These are phyloP conservation scores for Saraca asoca DNA, from an alignment of 331 rosid genomes.

Conservation along the genomic window DNA sequence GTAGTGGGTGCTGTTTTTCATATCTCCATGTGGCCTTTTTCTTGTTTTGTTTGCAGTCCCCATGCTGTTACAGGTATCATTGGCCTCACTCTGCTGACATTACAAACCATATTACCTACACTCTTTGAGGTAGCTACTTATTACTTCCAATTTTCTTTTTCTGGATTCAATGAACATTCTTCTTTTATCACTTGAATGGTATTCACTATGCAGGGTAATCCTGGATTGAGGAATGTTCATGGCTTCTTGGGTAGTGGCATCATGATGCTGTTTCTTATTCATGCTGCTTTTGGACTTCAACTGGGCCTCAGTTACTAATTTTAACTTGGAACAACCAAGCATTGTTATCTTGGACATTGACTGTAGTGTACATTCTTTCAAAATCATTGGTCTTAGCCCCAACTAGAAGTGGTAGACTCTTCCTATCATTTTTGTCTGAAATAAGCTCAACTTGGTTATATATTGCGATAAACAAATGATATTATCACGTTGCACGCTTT, in stretches of 20 bases:
- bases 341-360: constrained; percentile 4
- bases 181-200: constrained; percentile 21
- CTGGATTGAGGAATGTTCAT: constrained; percentile 74
- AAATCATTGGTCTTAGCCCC: no score
- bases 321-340: not conserved
- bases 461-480: not conserved
- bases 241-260: constrained; percentile 91
- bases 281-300: constrained; percentile 88
- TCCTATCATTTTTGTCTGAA: no score
- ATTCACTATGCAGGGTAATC: constrained; percentile 70
- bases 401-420: no score
- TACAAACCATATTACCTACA: constrained; percentile 76
- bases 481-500: not conserved
- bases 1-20: not conserved
- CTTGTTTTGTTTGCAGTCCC: constrained; percentile 54
- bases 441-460: no score
- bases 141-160: not conserved
- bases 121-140: constrained; percentile 80
- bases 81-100: constrained; percentile 80
- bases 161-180: not conserved
- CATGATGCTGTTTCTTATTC: constrained; percentile 86
- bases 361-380: constrained; percentile 37
- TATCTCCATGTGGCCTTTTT: not conserved
- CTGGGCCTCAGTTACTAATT: constrained; percentile 71
- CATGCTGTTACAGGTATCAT: constrained; percentile 81